Evolutionary conservation across 176 grass and related monocot species (phyloP), one percentile per base, ranked within the genome.

Genomic region (Guadua angustifolia): DNA sequence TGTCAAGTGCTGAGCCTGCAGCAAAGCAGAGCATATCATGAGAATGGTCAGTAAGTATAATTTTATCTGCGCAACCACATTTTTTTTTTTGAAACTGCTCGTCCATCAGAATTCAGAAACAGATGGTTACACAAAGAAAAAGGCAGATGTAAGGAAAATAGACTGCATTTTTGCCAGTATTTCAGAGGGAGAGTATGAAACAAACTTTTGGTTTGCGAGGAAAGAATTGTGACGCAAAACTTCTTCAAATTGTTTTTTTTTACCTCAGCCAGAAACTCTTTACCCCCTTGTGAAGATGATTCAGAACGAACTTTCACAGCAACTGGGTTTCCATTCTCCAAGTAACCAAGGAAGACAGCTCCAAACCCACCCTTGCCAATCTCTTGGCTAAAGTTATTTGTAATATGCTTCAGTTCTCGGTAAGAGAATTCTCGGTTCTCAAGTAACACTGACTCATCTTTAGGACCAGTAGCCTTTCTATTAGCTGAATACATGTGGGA

Each of bases 351-450:
- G 71, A 68, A 97, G 52, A 91, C 89, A 76, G 53, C 36, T 68
- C 89, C 91, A 78, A 93, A 96, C 39, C 91, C 94, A 24, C 94
- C 94, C 56, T 68, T 77, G 4, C 94, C 94, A 69, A 96, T 57
- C 58, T 89, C 50, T 77, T 83, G 83, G n/a, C 43, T 81, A 52
- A 93, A 96, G 19, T 89, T 83, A 17, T 88, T 77, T 0, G 94
- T 96, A 44, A 91, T 91, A 50, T 40, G 12, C 79, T 86, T 74
- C 50, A 91, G 83, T 78, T 91, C 85, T 88, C 69, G 35, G 70
- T 91, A 88, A 21, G 91, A 89, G 50, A 93, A 96, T 82, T 89
- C 71, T 46, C 74, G 76, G 70, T 83, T 84, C 77, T 85, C 71
- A 52, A 84, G 55, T 70, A 76, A 77, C 1, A 44, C 1, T 17